Conservation (phyloP, 2,329 filamentous ascomycete species). For the Sphaerulina populicola region DNA sequence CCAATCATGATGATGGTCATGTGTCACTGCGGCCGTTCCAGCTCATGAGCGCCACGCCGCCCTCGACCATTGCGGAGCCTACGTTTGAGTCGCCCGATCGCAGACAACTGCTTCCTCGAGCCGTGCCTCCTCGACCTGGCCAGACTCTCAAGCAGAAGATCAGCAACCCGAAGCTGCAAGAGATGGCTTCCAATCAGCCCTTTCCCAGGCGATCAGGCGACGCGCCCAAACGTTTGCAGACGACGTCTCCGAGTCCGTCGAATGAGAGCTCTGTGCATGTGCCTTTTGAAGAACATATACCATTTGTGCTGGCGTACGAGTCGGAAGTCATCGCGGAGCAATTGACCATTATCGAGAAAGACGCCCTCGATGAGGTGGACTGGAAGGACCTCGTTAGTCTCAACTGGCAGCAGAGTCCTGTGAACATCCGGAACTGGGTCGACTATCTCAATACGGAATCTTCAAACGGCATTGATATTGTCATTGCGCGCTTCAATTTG, state of each 20-base stretch:
- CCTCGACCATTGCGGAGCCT: slow-evolving; percentile 33
- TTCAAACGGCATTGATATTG: slow-evolving; percentile 63
- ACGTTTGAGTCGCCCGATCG: slow-evolving; percentile 21
- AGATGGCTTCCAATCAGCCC: slow-evolving; percentile 19
- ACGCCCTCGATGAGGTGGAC: slow-evolving; percentile 75
- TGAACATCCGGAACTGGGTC: slow-evolving; percentile 54
- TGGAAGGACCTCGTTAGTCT: slow-evolving; percentile 82
- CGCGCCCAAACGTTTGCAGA: slow-evolving; percentile 4
- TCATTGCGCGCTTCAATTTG: slow-evolving; percentile 78
- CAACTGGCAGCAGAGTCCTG: slow-evolving; percentile 61
- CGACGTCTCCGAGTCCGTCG: slow-evolving; percentile 1
- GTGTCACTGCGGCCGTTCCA: slow-evolving; percentile 12
- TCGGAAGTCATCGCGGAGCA: slow-evolving; percentile 72
- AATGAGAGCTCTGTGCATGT: not conserved
- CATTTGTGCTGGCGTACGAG: slow-evolving; percentile 73
- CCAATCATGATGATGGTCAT: slow-evolving; percentile 30
- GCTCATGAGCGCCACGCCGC: slow-evolving; percentile 28
- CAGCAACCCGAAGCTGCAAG: slow-evolving; percentile 18
- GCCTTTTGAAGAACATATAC: slow-evolving; percentile 49
- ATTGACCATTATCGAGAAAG: slow-evolving; percentile 78
- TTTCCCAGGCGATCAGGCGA: slow-evolving; percentile 15
- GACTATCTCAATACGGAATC: slow-evolving; percentile 59
- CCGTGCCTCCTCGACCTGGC: slow-evolving; percentile 12
- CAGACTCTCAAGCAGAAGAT: slow-evolving; percentile 20
- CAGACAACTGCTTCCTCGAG: slow-evolving; percentile 12